These are phyloP conservation scores for Stygiomarasmius scandens DNA, from an alignment of 1,284 basidiomycete species.

Conservation along the genomic window DNA sequence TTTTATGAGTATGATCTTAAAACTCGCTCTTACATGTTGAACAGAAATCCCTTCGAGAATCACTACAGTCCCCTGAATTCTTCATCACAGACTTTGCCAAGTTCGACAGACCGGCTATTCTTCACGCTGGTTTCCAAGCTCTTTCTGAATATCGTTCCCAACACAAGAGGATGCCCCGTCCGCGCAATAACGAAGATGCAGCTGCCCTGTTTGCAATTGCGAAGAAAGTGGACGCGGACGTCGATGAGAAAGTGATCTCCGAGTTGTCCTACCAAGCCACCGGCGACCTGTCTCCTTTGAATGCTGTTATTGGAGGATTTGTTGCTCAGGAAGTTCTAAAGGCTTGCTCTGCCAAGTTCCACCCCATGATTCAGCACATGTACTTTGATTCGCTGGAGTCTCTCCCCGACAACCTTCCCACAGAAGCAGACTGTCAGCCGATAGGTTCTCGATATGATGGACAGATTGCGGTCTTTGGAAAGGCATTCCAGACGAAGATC, in stretches of 20 bases:
- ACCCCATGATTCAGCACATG: conserved; percentile 93
- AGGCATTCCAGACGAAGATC: conserved; percentile 91
- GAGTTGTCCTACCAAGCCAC: conserved; percentile 92
- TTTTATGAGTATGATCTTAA: neutral
- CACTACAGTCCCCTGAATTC: conserved; percentile 81
- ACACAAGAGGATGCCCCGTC: conserved; percentile 75
- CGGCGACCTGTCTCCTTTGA: conserved; percentile 91
- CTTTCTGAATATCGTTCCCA: conserved; percentile 81
- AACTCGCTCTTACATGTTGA: neutral
- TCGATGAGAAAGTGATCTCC: conserved; percentile 80
- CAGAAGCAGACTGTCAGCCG: conserved; percentile 88
- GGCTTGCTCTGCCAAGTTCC: conserved; percentile 97
- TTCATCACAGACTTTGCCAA: conserved; percentile 99
- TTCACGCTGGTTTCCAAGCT: conserved; percentile 96
- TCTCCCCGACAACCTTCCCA: conserved; percentile 73
- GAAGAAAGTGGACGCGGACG: conserved; percentile 77
- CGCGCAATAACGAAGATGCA: conserved; percentile 87
- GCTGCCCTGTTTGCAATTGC: conserved; percentile 71
- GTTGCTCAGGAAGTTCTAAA: conserved; percentile 98
- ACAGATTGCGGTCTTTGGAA: conserved; percentile 96
- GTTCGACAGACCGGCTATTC: conserved; percentile 88
- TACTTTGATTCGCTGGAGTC: conserved; percentile 99
- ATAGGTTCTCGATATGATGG: conserved; percentile 87
- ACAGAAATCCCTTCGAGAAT: conserved; percentile 93
- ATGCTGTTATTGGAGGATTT: conserved; percentile 96